Percentiles rank a stretch among this genome's conserved stretches.
Evolutionary conservation across 2,329 filamentous ascomycete species (phyloP).

Genomic region (Aureobasidium sp.): DNA sequence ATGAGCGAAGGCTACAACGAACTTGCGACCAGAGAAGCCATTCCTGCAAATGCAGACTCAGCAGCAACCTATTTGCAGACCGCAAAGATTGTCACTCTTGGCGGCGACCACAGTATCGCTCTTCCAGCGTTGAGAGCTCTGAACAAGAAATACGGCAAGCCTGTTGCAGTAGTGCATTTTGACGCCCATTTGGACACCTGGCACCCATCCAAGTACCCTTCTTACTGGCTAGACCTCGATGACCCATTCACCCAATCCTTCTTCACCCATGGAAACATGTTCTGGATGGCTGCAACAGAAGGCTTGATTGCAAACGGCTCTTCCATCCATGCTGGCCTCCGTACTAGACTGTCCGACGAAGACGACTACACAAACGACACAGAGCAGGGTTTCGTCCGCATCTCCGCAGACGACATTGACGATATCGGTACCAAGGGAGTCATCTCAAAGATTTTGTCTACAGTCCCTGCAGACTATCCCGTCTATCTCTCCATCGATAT

Average conservation of each 20-base stretch:
- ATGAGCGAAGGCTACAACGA: slow-evolving; percentile 77
- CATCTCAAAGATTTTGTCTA: slow-evolving; percentile 60
- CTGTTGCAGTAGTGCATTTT: slow-evolving; percentile 44
- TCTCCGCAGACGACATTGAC: slow-evolving; percentile 81
- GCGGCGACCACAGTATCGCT: slow-evolving; percentile 45
- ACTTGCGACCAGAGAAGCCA: slow-evolving; percentile 45
- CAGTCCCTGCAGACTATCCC: slow-evolving; percentile 65
- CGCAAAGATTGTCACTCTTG: slow-evolving; percentile 42
- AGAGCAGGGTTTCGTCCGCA: slow-evolving; percentile 69
- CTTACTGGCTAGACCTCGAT: slow-evolving; percentile 55
- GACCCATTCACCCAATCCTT: slow-evolving; percentile 56
- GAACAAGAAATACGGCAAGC: slow-evolving; percentile 38
- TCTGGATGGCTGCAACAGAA: slow-evolving; percentile 79
- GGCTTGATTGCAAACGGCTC: slow-evolving; percentile 67
- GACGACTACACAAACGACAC: slow-evolving; percentile 66
- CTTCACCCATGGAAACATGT: slow-evolving; percentile 88
- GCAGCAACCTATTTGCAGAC: slow-evolving; percentile 35
- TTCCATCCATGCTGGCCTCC: slow-evolving; percentile 74
- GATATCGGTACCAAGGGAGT: slow-evolving; percentile 68
- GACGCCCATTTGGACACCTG: slow-evolving; percentile 72
- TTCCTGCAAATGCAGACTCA: slow-evolving; percentile 31
- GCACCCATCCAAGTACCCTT: slow-evolving; percentile 75
- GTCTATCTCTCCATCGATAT: slow-evolving; percentile 80
- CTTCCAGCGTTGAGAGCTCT: slow-evolving; percentile 44
- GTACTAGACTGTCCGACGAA: slow-evolving; percentile 63